Conservation (phyloP, 805 yeast species). For the Priceomyces carsonii region DNA sequence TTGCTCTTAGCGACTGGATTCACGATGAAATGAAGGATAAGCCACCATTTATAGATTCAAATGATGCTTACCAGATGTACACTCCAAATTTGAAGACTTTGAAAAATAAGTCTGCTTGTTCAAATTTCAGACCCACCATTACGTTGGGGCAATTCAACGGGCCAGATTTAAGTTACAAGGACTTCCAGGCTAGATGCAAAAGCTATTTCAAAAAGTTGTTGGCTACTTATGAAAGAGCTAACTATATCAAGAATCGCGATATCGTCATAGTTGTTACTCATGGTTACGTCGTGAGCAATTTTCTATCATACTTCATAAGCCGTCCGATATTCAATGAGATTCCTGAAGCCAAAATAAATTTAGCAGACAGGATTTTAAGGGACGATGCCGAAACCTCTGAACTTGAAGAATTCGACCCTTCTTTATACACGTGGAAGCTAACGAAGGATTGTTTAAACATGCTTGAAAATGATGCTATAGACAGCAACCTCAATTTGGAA, state of each 20-base stretch:
- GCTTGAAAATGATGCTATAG: conserved; percentile 23
- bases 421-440: conserved; percentile 31
- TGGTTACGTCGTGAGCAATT: conserved; percentile 42
- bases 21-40: conserved; percentile 44
- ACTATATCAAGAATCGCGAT: conserved; percentile 30
- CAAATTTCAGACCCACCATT: conserved; percentile 44
- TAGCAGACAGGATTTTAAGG: conserved; percentile 22
- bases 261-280: conserved; percentile 41
- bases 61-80: conserved; percentile 47
- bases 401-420: conserved; percentile 14
- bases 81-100: conserved; percentile 41
- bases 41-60: conserved; percentile 44
- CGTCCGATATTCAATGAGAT: conserved; percentile 48
- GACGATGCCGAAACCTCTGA: conserved; percentile 9
- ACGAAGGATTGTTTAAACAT: conserved; percentile 33
- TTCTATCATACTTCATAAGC: conserved; percentile 39
- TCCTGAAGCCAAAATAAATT: conserved; percentile 39
- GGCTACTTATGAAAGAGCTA: conserved; percentile 43
- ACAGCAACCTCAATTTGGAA: conserved; percentile 36
- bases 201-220: conserved; percentile 40
- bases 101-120: conserved; percentile 31
- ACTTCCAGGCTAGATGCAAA: conserved; percentile 39
- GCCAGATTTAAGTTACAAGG: conserved; percentile 38
- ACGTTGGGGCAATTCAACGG: conserved; percentile 46
- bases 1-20: conserved; percentile 48